A percentile compares a stretch with the other conserved stretches of the same genome.
Evolutionary conservation across 164 flowering plant genomes (phyloP).

Genomic region (Vitis labrusca): DNA sequence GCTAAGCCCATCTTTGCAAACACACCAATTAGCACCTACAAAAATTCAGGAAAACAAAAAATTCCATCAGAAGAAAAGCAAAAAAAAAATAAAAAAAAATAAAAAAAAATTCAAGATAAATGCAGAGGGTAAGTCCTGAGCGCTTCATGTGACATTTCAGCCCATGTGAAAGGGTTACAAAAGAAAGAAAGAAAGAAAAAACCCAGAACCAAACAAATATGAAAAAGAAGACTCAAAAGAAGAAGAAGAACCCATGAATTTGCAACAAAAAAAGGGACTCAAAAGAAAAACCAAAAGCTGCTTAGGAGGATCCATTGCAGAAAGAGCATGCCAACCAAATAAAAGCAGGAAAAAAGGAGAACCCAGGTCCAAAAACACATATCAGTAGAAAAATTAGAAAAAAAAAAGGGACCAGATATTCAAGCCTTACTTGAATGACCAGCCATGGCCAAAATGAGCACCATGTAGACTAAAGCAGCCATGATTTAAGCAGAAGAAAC

Average conservation of each 20-base stretch:
- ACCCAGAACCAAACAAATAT: too few species aligned
- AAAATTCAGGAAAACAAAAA: background rate
- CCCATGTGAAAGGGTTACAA: too few species aligned
- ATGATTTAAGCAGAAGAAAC: conserved; percentile 12
- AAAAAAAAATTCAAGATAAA: background rate
- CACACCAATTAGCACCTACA: conserved; percentile 41
- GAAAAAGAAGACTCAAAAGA: background rate
- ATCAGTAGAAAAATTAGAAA: background rate
- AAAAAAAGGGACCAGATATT: background rate
- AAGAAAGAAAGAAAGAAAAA: background rate
- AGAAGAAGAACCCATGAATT: background rate
- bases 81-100: background rate
- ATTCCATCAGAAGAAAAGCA: background rate
- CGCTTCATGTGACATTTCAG: too few species aligned
- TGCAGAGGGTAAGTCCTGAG: background rate
- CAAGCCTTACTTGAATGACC: conserved; percentile 38
- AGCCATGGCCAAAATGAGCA: conserved; percentile 39
- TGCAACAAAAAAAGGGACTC: background rate
- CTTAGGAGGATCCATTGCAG: background rate
- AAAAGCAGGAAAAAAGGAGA: background rate
- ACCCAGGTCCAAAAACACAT: background rate
- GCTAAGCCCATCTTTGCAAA: conserved; percentile 37
- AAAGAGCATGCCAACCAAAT: background rate
- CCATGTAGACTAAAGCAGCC: conserved; percentile 32
- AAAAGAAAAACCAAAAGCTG: background rate